Conservation (phyloP, 2,329 filamentous ascomycete genomes). For the Xylariaceae sp. region DNA sequence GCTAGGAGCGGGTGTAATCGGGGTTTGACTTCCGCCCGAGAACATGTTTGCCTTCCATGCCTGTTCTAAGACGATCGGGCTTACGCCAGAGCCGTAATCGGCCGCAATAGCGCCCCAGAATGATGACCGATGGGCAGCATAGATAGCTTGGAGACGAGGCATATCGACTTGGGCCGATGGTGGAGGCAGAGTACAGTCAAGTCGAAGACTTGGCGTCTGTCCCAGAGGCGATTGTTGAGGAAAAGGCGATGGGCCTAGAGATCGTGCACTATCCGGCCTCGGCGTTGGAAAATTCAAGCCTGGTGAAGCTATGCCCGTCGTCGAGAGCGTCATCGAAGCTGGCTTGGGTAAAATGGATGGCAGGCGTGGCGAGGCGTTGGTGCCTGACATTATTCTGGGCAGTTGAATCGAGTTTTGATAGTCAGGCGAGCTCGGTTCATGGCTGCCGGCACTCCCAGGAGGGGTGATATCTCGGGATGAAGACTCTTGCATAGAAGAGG, state of each 20-base stretch:
- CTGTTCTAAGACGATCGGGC: conserved; percentile 70
- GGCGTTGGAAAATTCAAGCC: conserved; percentile 50
- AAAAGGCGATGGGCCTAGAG: conserved; percentile 54
- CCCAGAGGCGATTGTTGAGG: conserved; percentile 49
- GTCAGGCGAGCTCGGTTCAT: conserved; percentile 53
- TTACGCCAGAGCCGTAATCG: conserved; percentile 71
- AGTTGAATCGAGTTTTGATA: conserved; percentile 55
- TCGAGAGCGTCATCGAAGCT: conserved; percentile 54
- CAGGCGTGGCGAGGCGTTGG: conserved; percentile 56
- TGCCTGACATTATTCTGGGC: conserved; percentile 59
- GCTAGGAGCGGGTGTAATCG: conserved; percentile 61
- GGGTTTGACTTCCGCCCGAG: conserved; percentile 49
- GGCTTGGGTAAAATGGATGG: conserved; percentile 73
- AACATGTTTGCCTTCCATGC: conserved; percentile 66
- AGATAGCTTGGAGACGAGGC: conserved; percentile 71
- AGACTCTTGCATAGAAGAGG: conserved; percentile 59
- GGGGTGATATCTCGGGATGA: conserved; percentile 58
- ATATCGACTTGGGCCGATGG: conserved; percentile 63
- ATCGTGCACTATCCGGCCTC: conserved; percentile 49
- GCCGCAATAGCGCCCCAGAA: conserved; percentile 78
- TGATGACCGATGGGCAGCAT: conserved; percentile 70
- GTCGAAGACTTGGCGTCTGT: conserved; percentile 57
- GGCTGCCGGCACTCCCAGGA: conserved; percentile 52
- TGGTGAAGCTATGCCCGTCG: conserved; percentile 45
- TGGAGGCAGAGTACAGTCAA: conserved; percentile 62